Conservation (phyloP, 176 grass and related monocot species). For the Canna indica region DNA sequence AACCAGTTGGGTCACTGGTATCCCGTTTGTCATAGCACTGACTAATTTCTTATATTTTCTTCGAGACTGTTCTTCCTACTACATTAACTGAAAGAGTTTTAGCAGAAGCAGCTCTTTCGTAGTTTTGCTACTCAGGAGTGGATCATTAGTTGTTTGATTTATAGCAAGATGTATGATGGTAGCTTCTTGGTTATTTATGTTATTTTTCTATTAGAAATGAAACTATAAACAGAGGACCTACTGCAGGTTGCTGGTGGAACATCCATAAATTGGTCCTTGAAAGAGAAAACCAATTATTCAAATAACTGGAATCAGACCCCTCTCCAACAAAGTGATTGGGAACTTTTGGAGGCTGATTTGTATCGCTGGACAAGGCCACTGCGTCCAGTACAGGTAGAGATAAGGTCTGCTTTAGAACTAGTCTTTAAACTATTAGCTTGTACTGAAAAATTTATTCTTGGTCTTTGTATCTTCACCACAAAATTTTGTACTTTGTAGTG, state of each 20-base stretch:
- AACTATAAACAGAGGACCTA: neutral
- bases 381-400: constrained; percentile 80
- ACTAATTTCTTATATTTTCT: neutral
- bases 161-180: neutral
- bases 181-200: neutral
- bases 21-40: too few species aligned
- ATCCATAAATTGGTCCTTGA: constrained; percentile 33
- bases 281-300: constrained; percentile 35
- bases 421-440: neutral
- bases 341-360: constrained; percentile 79
- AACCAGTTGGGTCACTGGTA: too few species aligned
- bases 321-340: constrained; percentile 44
- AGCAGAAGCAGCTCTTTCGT: neutral
- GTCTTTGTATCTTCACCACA: neutral
- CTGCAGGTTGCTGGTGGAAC: constrained; percentile 42
- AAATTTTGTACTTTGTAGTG: constrained; percentile 43
- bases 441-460: neutral
- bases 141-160: neutral
- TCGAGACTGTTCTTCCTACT: neutral
- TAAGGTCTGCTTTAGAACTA: constrained; percentile 41
- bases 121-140: neutral
- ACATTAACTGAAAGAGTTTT: too few species aligned
- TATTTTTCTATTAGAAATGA: too few species aligned
- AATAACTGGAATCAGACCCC: constrained; percentile 11
- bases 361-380: constrained; percentile 70